phyloP scores from a whole-genome alignment of 345 rosid species.

The Balakata baccata region DNA sequence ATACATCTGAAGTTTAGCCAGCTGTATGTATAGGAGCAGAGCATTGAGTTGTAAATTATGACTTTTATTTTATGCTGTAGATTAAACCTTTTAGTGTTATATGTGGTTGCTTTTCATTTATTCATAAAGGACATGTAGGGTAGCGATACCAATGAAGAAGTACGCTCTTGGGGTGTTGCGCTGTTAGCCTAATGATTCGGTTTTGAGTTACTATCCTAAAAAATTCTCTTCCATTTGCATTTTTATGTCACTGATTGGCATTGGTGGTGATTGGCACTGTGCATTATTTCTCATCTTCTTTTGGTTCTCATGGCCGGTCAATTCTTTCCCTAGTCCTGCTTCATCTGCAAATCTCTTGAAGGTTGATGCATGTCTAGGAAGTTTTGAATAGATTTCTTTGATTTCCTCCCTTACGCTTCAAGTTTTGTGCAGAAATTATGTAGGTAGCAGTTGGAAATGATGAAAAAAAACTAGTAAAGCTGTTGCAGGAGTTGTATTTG shows the following conservation, averaged over 20 bases:
- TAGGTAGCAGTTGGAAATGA: too few relatives aligned
- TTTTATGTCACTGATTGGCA: background rate
- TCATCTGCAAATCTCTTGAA: too few relatives aligned
- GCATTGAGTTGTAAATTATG: constrained; percentile 46
- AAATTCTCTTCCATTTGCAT: too few relatives aligned
- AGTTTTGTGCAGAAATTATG: too few relatives aligned
- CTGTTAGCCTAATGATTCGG: background rate
- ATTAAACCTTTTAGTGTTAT: constrained; percentile 23
- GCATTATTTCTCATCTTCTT: background rate
- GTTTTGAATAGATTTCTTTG: too few relatives aligned
- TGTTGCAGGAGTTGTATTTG: too few relatives aligned
- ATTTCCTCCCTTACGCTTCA: too few relatives aligned
- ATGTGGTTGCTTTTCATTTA: constrained; percentile 13
- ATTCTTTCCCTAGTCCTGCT: too few relatives aligned
- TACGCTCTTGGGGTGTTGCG: background rate
- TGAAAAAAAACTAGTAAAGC: too few relatives aligned
- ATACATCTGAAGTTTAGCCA: constrained; percentile 19
- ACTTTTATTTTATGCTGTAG: constrained; percentile 24
- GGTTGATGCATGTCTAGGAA: too few relatives aligned
- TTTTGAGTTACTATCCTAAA: background rate
- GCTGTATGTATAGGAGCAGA: constrained; percentile 40
- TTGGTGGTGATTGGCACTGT: background rate
- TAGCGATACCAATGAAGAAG: background rate
- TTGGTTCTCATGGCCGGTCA: too few relatives aligned
- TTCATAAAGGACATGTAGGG: constrained; percentile 14